These are phyloP conservation scores for Cyclotella cryptica DNA, from an alignment of 108 stramenopile species.

Conservation along the genomic window DNA sequence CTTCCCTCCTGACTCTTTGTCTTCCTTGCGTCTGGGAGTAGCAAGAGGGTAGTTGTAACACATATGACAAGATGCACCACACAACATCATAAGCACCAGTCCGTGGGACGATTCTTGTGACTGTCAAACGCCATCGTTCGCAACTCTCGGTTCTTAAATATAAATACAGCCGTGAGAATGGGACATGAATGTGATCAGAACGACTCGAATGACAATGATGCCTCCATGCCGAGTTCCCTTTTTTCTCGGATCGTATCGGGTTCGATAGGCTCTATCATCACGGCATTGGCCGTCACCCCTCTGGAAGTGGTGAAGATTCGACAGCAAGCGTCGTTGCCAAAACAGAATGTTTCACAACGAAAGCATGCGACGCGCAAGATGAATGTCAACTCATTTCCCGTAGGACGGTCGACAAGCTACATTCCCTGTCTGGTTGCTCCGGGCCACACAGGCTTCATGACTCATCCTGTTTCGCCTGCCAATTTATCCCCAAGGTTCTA, in stretches of 20 bases:
- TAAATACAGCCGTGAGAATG: no score
- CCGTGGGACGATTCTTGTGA: no score
- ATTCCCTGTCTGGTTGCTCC: slow-evolving; percentile 11
- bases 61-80: no score
- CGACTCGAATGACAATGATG: no score
- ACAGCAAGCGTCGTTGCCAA: slow-evolving; percentile 52
- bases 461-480: background rate
- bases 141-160: no score
- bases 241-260: slow-evolving; percentile 60
- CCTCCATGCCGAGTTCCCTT: slow-evolving; percentile 2
- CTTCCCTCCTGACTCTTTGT: no score
- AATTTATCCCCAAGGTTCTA: slow-evolving; percentile 27
- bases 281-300: slow-evolving; percentile 68
- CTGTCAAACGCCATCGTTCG: background rate
- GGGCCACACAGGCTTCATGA: slow-evolving; percentile 9
- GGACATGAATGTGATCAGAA: no score
- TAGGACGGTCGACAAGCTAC: background rate
- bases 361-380: background rate
- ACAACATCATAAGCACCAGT: no score
- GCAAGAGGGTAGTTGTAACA: no score
- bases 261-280: slow-evolving; percentile 68
- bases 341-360: slow-evolving; percentile 49
- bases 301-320: slow-evolving; percentile 84
- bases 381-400: background rate
- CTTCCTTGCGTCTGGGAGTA: no score